phyloP scores from a whole-genome alignment of 208 protist genomes.

The Trypanosoma platydactyli region DNA sequence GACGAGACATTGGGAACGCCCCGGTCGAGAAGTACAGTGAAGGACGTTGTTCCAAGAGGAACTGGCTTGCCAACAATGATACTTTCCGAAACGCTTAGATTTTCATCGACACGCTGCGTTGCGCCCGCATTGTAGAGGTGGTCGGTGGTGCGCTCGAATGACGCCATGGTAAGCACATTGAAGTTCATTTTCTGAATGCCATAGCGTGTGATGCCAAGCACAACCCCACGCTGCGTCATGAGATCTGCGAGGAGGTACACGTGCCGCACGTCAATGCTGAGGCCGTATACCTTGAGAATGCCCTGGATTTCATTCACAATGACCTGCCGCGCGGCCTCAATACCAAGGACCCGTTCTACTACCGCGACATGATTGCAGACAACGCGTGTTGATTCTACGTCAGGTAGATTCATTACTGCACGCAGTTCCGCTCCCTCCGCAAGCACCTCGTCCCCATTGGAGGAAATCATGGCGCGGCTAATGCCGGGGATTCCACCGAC shows the following conservation, averaged over 20 bases:
- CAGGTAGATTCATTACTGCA: constrained; percentile 95
- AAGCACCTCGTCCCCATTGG: constrained; percentile 76
- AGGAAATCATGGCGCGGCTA: constrained; percentile 95
- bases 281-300: constrained; percentile 96
- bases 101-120: constrained; percentile 77
- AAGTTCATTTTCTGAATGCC: constrained; percentile 99
- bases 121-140: constrained; percentile 99
- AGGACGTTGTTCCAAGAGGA: constrained; percentile 95
- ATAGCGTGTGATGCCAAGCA: constrained; percentile 99
- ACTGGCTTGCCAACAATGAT: constrained; percentile 99
- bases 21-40: constrained; percentile 78
- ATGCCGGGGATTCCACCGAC: constrained; percentile 94
- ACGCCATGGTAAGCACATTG: constrained; percentile 98
- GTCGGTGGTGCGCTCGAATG: constrained; percentile 99
- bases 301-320: constrained; percentile 98
- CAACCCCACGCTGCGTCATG: constrained; percentile 98
- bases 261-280: constrained; percentile 98
- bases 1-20: neutral
- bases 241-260: constrained; percentile 98
- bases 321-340: constrained; percentile 96
- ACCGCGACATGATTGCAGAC: constrained; percentile 98
- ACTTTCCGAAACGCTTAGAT: constrained; percentile 95
- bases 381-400: constrained; percentile 90
- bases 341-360: constrained; percentile 95
- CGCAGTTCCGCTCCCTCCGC: constrained; percentile 93